Percentiles rank a stretch among this genome's conserved stretches.
These are phyloP conservation scores for Harringtonia lauricola DNA, from an alignment of 2,329 filamentous ascomycete species.

Conservation along the genomic window DNA sequence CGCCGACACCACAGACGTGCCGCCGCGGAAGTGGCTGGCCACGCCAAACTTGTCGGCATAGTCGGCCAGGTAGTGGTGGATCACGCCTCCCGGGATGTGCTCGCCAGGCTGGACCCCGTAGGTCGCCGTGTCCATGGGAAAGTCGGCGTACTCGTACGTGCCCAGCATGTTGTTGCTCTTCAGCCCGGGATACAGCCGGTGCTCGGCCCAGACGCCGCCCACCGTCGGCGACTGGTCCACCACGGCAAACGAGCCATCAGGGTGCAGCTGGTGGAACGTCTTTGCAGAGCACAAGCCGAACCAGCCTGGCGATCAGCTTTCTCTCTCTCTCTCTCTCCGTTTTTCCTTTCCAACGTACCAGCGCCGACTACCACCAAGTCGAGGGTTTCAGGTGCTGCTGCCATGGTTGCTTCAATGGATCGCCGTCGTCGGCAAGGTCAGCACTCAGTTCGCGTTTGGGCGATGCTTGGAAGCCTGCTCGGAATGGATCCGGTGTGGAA, in stretches of 20 bases:
- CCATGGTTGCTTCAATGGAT: background rate
- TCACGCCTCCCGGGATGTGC: slow-evolving; percentile 34
- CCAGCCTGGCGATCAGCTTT: slow-evolving; percentile 10
- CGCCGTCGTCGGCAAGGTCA: background rate
- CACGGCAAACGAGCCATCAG: slow-evolving; percentile 41
- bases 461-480: too few relatives aligned
- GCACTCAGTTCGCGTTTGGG: background rate
- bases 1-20: slow-evolving; percentile 27
- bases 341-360: slow-evolving; percentile 28
- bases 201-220: slow-evolving; percentile 60
- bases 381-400: slow-evolving; percentile 26
- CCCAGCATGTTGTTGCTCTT: slow-evolving; percentile 66
- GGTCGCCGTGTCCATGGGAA: slow-evolving; percentile 50
- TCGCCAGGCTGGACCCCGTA: slow-evolving; percentile 35
- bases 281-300: slow-evolving; percentile 49
- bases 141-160: slow-evolving; percentile 63
- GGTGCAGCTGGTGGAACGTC: slow-evolving; percentile 48
- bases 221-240: slow-evolving; percentile 45
- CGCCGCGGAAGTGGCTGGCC: slow-evolving; percentile 25
- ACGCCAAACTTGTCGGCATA: slow-evolving; percentile 33
- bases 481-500: too few relatives aligned
- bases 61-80: slow-evolving; percentile 35
- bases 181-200: slow-evolving; percentile 57
- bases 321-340: background rate
- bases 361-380: slow-evolving; percentile 40